Conservation (phyloP, 768 basidiomycete species). For the Termitomyces sp. region DNA sequence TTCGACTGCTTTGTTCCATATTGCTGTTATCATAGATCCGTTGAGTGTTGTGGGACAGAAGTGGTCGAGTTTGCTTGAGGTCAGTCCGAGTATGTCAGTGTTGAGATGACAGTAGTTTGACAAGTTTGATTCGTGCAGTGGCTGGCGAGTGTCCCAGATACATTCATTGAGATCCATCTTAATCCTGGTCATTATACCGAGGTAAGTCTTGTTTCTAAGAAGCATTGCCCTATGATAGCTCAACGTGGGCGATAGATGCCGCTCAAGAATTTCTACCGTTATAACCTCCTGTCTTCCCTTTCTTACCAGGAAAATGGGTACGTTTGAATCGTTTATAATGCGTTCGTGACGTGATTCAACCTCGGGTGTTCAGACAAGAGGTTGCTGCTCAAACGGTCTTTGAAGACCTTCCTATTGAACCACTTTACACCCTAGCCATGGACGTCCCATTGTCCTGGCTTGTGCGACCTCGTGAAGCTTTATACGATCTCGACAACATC, state of each 20-base stretch:
- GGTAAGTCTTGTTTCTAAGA: slow-evolving; percentile 36
- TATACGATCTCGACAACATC: slow-evolving; percentile 95
- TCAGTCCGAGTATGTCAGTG: slow-evolving; percentile 24
- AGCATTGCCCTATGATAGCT: not conserved
- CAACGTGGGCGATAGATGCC: slow-evolving; percentile 57
- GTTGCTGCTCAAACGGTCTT: slow-evolving; percentile 59
- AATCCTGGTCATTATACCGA: slow-evolving; percentile 69
- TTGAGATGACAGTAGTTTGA: not conserved
- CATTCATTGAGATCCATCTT: slow-evolving; percentile 73
- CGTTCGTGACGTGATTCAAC: not conserved
- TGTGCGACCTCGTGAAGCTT: slow-evolving; percentile 82
- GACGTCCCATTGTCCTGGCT: slow-evolving; percentile 93
- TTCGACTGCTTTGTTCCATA: slow-evolving; percentile 59
- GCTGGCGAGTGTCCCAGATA: slow-evolving; percentile 58
- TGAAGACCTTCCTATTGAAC: slow-evolving; percentile 70
- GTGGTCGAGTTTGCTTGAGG: slow-evolving; percentile 79
- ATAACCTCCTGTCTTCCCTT: slow-evolving; percentile 54
- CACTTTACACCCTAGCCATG: slow-evolving; percentile 92
- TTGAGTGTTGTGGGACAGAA: slow-evolving; percentile 81
- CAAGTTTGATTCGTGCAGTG: slow-evolving; percentile 38
- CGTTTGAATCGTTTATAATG: slow-evolving; percentile 17
- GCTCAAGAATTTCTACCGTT: slow-evolving; percentile 90
- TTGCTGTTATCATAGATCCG: slow-evolving; percentile 80
- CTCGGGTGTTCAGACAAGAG: slow-evolving; percentile 44
- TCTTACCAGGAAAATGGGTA: slow-evolving; percentile 73